phyloP scores from a whole-genome alignment of 2,329 filamentous ascomycete species.

The Xylariales sp. region DNA sequence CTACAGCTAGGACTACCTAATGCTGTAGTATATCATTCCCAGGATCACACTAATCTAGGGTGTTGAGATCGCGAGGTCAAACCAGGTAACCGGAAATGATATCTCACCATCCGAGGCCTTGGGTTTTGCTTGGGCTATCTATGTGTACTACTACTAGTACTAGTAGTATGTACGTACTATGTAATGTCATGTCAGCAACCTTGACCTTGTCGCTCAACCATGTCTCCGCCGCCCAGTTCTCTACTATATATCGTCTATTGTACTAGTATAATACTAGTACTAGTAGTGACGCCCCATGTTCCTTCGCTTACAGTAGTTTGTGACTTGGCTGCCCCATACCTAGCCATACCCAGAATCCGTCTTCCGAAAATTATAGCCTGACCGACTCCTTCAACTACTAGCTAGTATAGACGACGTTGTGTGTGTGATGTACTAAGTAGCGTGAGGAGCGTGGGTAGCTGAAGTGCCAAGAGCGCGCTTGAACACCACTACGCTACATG shows the following conservation, averaged over 20 bases:
- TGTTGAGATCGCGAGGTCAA: slow-evolving; percentile 11
- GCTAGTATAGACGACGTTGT: too few species aligned
- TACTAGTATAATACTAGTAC: too few species aligned
- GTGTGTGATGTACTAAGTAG: too few species aligned
- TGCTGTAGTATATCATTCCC: slow-evolving; percentile 6
- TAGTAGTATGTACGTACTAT: too few species aligned
- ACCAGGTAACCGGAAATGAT: slow-evolving; percentile 34
- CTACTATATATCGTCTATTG: too few species aligned
- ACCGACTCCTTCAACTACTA: neutral
- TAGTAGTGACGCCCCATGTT: too few species aligned
- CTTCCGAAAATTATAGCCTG: too few species aligned
- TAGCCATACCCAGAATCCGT: neutral
- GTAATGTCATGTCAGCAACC: slow-evolving; percentile 14
- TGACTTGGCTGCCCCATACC: slow-evolving; percentile 1
- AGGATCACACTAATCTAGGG: slow-evolving; percentile 9
- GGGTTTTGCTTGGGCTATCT: neutral
- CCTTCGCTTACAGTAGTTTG: neutral
- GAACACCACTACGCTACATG: slow-evolving; percentile 16
- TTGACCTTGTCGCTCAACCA: slow-evolving; percentile 15
- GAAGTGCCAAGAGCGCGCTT: slow-evolving; percentile 20
- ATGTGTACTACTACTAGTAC: too few species aligned
- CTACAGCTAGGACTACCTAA: too few species aligned
- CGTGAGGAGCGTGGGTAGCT: neutral
- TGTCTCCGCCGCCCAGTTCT: slow-evolving; percentile 1
- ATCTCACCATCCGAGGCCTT: slow-evolving; percentile 11